Conservation (phyloP, 1,139 yeast species). For the Yamadazyma conglobata region DNA sequence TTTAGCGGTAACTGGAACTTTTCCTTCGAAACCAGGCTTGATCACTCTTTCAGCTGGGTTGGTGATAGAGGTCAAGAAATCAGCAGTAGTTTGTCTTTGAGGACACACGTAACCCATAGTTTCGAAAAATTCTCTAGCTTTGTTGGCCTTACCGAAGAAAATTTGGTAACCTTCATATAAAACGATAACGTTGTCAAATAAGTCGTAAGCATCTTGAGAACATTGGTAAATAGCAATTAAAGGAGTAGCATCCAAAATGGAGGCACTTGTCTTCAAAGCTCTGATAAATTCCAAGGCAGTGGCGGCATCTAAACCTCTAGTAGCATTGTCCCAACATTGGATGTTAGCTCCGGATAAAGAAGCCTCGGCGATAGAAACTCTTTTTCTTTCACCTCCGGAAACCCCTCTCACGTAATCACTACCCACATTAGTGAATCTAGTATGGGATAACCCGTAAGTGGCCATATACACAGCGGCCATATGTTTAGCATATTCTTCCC, state of each 20-base stretch:
- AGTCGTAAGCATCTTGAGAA: constrained; percentile 66
- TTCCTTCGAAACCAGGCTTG: constrained; percentile 43
- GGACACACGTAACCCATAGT: constrained; percentile 59
- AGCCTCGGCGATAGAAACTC: constrained; percentile 45
- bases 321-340: constrained; percentile 63
- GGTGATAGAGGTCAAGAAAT: constrained; percentile 74
- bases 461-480: constrained; percentile 44
- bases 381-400: constrained; percentile 45
- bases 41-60: constrained; percentile 66
- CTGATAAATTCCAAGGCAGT: constrained; percentile 68
- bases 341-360: constrained; percentile 34
- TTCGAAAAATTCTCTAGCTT: constrained; percentile 43
- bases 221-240: constrained; percentile 82
- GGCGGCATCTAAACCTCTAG: constrained; percentile 60
- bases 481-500: constrained; percentile 40
- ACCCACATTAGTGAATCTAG: constrained; percentile 34
- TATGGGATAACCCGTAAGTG: constrained; percentile 36
- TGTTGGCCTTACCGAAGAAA: constrained; percentile 58
- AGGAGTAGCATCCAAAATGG: constrained; percentile 55
- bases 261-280: constrained; percentile 63
- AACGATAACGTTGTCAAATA: constrained; percentile 71
- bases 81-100: constrained; percentile 78
- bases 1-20: constrained; percentile 58
- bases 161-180: constrained; percentile 78
- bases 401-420: constrained; percentile 38